Evolutionary conservation across 2,329 filamentous ascomycete genomes (phyloP), one percentile per base, ranked within the genome.

Genomic region (Arthrobotrys musiformis): DNA sequence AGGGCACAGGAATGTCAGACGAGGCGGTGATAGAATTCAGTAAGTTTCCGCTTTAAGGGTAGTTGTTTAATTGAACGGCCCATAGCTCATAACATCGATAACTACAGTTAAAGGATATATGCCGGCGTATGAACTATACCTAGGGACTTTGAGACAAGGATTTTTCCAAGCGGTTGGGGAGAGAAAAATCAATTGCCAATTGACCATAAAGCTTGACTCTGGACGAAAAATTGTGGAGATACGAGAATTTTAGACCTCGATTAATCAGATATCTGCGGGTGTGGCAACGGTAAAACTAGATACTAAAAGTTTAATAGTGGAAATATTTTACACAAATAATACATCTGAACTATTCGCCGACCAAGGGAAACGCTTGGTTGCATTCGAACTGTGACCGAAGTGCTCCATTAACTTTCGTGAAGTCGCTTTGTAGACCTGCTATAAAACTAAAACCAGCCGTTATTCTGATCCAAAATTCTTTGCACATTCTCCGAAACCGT

Each of bases 1-100:
- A 88, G 79, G 93, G 92, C 7, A 87, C 86, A 0, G 93, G 93
- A 30, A 97, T 97, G 94, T 91, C 89, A 0, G 90, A 92, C 80
- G 90, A 93, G 69, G 88, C 94, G 82, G 92, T 97, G 48, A 86
- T 89, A 70, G 86, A 87, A 54, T 97, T 97, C 83, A 66, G 69
- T 67, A 73, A 17, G 69, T 73, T 28, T 58, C 28, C 17, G 15
- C 9, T 24, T n/a, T 52, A 11, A 8, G 5, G 22, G 11, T 9
- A n/a, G 19, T 24, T 26, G n/a, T 26, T 19, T 56, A 35, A 35
- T 24, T 13, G 19, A 60, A 52, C 30, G 68, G 42, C 46, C 40
- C 19, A 11, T 26, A 15, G 26, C 54, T 58, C 15, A 58, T 26
- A 33, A 40, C 44, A 17, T 73, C 22, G 26, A 33, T 33, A 83